Evolutionary conservation across 2,329 filamentous ascomycete species (phyloP).

Genomic region (Parastagonospora nodorum): DNA sequence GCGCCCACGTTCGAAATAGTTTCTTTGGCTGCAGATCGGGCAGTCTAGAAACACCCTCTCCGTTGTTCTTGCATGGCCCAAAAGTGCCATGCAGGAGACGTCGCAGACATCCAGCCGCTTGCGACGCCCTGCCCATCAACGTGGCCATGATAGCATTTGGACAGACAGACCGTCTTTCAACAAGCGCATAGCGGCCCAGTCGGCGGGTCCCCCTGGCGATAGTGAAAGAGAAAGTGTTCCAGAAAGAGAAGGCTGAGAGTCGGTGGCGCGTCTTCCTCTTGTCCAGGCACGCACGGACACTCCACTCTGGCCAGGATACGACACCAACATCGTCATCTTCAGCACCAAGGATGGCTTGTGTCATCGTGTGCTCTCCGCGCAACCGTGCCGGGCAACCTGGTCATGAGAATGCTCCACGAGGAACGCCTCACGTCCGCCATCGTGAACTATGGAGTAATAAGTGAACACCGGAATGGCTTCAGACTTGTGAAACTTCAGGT

Average conservation of each 20-base stretch:
- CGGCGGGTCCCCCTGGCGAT: conserved; percentile 1
- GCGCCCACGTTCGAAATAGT: conserved; percentile 7
- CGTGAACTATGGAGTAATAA: conserved; percentile 8
- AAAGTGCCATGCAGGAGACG: conserved; percentile 16
- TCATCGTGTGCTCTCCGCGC: conserved; percentile 25
- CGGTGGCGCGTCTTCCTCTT: conserved; percentile 7
- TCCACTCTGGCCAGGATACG: conserved; percentile 29
- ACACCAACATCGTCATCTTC: conserved; percentile 34
- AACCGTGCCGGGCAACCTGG: conserved; percentile 12
- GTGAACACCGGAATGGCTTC: background rate
- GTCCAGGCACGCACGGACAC: conserved; percentile 18
- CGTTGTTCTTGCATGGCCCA: conserved; percentile 28
- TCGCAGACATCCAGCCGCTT: conserved; percentile 11
- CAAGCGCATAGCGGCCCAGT: conserved; percentile 8
- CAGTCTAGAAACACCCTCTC: conserved; percentile 30
- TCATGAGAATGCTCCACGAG: conserved; percentile 21
- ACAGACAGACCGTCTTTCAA: conserved; percentile 5
- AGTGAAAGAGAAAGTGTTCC: conserved; percentile 7
- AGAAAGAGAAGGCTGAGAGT: conserved; percentile 10
- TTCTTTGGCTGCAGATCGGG: conserved; percentile 26
- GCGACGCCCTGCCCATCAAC: conserved; percentile 16
- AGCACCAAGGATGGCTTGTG: conserved; percentile 32
- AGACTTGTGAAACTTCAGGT: conserved; percentile 2
- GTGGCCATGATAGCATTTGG: conserved; percentile 12
- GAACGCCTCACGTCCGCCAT: conserved; percentile 12